A percentile compares a stretch with the other conserved stretches of the same genome.
phyloP scores from a whole-genome alignment of 2,329 filamentous ascomycete species.

The Fonsecaea monophora region DNA sequence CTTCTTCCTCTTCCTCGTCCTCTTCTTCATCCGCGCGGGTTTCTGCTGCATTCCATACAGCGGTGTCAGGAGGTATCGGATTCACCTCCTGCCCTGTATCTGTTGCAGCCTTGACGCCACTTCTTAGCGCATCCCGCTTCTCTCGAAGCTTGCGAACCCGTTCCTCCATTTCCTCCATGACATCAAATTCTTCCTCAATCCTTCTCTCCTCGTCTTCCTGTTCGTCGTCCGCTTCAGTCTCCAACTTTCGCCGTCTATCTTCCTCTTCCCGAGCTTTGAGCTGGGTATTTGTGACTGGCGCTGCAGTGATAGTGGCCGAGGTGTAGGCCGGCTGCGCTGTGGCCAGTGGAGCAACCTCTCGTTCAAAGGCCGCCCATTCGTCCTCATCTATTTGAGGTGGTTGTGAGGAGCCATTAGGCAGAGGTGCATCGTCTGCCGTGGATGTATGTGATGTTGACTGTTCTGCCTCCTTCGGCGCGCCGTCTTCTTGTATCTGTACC shows the following conservation, averaged over 20 bases:
- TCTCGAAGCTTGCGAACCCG: constrained; percentile 73
- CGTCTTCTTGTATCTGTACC: background rate
- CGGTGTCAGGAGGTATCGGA: constrained; percentile 37
- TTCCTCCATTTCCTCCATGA: constrained; percentile 80
- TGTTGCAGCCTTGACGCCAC: constrained; percentile 40
- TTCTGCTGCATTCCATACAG: constrained; percentile 27
- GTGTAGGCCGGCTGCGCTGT: constrained; percentile 42
- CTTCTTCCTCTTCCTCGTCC: constrained; percentile 62
- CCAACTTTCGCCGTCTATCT: constrained; percentile 57
- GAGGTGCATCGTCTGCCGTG: constrained; percentile 9
- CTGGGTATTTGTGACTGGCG: constrained; percentile 70
- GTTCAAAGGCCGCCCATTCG: constrained; percentile 87
- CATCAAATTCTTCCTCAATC: constrained; percentile 78
- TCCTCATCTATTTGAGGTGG: constrained; percentile 67
- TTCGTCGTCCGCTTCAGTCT: constrained; percentile 69
- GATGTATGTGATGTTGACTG: background rate
- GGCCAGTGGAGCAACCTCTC: constrained; percentile 69
- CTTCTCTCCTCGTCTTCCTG: constrained; percentile 76
- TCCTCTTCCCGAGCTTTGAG: constrained; percentile 61
- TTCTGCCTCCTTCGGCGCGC: background rate
- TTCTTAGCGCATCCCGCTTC: constrained; percentile 71
- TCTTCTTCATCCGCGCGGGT: constrained; percentile 50
- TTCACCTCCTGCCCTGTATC: constrained; percentile 39
- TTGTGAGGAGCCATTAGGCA: constrained; percentile 11
- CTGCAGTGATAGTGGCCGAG: constrained; percentile 71